A percentile compares a stretch with the other conserved stretches of the same genome.
phyloP scores from a whole-genome alignment of 2,329 filamentous ascomycete genomes.

The Colletotrichum gloeosporioides region DNA sequence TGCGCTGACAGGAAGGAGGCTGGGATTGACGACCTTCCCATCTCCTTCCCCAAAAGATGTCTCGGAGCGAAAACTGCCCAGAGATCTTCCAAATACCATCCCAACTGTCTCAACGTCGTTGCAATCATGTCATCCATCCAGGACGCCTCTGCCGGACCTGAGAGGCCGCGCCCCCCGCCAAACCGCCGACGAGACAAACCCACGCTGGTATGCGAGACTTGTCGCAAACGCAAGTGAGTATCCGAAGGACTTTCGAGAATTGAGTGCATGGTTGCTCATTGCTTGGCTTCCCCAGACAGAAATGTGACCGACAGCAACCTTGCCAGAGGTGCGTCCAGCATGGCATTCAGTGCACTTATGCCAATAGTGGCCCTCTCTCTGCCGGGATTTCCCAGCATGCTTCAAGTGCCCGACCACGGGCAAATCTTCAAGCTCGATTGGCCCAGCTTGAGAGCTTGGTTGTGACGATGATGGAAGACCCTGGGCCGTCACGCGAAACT shows the following conservation, averaged over 20 bases:
- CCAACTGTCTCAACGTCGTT: background rate
- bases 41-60: background rate
- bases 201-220: conserved; percentile 38
- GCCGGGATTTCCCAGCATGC: background rate
- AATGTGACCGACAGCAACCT: conserved; percentile 29
- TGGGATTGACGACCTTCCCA: background rate
- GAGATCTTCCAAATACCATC: background rate
- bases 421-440: conserved; percentile 26
- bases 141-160: background rate
- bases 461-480: conserved; percentile 26
- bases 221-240: conserved; percentile 38
- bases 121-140: background rate
- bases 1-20: background rate
- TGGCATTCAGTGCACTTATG: conserved; percentile 29
- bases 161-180: background rate
- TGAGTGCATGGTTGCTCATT: background rate
- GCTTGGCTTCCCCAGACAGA: conserved; percentile 15
- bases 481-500: background rate
- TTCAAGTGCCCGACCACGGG: background rate
- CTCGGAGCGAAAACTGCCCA: background rate
- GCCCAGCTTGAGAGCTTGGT: conserved; percentile 35
- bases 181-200: conserved; percentile 37
- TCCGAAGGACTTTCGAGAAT: too few species aligned
- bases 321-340: conserved; percentile 27
- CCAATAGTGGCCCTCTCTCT: background rate